Conservation (phyloP, 2,329 filamentous ascomycete species). For the Phaeosphaeriaceae sp. region DNA sequence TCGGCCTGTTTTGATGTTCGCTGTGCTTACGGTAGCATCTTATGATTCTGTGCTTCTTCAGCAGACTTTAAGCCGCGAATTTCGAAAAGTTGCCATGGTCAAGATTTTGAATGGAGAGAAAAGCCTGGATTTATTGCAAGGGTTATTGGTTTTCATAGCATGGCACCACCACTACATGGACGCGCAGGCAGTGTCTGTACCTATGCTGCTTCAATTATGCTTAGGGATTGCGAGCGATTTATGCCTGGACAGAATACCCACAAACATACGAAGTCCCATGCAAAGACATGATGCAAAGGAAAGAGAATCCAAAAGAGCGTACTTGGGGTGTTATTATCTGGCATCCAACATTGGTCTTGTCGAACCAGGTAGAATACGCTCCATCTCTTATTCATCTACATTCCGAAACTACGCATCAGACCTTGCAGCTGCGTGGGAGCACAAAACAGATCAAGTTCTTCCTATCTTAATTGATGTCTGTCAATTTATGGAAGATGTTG, state of each 20-base stretch:
- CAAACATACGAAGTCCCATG: conserved; percentile 21
- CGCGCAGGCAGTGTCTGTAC: conserved; percentile 39
- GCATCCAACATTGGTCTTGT: conserved; percentile 35
- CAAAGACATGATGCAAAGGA: conserved; percentile 30
- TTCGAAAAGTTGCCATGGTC: conserved; percentile 44
- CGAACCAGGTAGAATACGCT: conserved; percentile 30
- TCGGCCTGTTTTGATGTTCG: conserved; percentile 44
- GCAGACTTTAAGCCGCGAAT: conserved; percentile 40
- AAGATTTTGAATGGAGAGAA: conserved; percentile 47
- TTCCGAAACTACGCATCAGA: conserved; percentile 42
- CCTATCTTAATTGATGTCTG: conserved; percentile 41
- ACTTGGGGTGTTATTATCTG: conserved; percentile 45
- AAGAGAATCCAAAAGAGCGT: conserved; percentile 42
- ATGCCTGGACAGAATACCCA: conserved; percentile 35
- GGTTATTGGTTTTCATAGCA: conserved; percentile 42
- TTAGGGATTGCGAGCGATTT: conserved; percentile 42
- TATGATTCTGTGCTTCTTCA: conserved; percentile 40
- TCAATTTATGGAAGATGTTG: conserved; percentile 45
- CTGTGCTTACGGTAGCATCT: conserved; percentile 41
- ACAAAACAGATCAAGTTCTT: conserved; percentile 37
- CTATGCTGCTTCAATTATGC: conserved; percentile 43
- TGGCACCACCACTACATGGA: conserved; percentile 49
- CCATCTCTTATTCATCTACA: conserved; percentile 34
- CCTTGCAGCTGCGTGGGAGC: conserved; percentile 38
- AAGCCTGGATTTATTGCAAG: conserved; percentile 9